Evolutionary conservation across 75 land plant genomes (phyloP).

Genomic region (Pinus taeda): DNA sequence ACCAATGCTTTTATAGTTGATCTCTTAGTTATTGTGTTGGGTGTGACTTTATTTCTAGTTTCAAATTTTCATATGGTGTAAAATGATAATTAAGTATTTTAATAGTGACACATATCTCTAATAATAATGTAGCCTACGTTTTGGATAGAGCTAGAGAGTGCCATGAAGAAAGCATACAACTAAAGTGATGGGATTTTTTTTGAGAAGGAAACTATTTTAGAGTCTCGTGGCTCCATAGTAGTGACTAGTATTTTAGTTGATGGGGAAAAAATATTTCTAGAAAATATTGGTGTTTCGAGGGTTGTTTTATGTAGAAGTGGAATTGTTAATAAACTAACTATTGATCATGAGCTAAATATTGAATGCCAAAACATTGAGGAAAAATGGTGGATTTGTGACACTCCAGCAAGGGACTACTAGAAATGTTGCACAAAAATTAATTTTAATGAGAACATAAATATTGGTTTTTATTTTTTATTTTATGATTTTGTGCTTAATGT

Average conservation of each 20-base stretch:
- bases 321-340: constrained; percentile 60
- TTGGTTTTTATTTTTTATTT: background rate
- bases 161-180: constrained; percentile 62
- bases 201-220: constrained; percentile 33
- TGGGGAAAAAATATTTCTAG: constrained; percentile 17
- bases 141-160: background rate
- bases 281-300: constrained; percentile 78
- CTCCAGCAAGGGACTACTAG: constrained; percentile 51
- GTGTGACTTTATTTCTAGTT: too few relatives aligned
- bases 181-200: constrained; percentile 59
- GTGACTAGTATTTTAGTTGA: constrained; percentile 79
- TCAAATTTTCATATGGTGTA: too few relatives aligned
- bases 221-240: constrained; percentile 81
- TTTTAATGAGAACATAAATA: background rate
- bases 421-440: background rate
- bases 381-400: constrained; percentile 76
- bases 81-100: too few relatives aligned
- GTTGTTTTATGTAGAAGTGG: constrained; percentile 65
- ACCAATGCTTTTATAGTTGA: too few relatives aligned
- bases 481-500: background rate
- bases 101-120: too few relatives aligned
- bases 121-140: too few relatives aligned
- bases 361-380: constrained; percentile 57
- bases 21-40: too few relatives aligned
- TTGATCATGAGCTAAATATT: constrained; percentile 74